Evolutionary conservation across 2,329 filamentous ascomycete species (phyloP).

Genomic region (Paecilomyces dactylethromorphus): DNA sequence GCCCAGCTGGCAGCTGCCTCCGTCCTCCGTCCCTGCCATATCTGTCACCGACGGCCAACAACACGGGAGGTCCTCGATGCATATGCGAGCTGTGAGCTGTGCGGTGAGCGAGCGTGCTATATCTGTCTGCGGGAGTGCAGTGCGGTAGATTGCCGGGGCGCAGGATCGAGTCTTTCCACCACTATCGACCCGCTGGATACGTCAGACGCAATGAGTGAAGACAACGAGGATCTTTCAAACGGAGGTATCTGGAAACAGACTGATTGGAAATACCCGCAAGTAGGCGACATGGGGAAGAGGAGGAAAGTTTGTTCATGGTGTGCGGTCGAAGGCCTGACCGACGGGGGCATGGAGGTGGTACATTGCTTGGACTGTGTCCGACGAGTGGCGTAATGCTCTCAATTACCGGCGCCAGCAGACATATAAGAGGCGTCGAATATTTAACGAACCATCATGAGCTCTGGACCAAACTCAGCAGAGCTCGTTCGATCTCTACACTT

Average conservation of each 20-base stretch:
- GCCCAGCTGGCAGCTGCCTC: constrained; percentile 13
- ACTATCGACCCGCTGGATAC: neutral
- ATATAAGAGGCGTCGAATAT: neutral
- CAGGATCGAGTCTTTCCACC: neutral
- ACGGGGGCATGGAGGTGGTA: constrained; percentile 29
- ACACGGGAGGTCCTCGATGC: constrained; percentile 33
- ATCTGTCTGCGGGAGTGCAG: constrained; percentile 37
- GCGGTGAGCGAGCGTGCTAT: constrained; percentile 32
- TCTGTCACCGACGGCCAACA: constrained; percentile 35
- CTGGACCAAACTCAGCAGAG: no score
- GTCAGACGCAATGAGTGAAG: neutral
- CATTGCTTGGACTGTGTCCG: constrained; percentile 31
- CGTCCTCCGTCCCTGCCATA: constrained; percentile 33
- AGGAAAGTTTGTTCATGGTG: constrained; percentile 34
- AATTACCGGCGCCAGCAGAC: neutral
- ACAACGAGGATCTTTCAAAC: neutral
- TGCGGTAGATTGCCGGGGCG: constrained; percentile 19
- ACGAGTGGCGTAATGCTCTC: constrained; percentile 1
- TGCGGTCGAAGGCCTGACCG: constrained; percentile 32
- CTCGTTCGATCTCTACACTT: no score
- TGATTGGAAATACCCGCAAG: constrained; percentile 2
- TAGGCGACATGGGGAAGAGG: constrained; percentile 1
- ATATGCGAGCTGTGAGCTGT: constrained; percentile 36
- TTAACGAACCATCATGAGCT: no score
- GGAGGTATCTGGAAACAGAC: neutral